Evolutionary conservation across 1,284 basidiomycete genomes (phyloP).

Genomic region (Earliella scabrosa): DNA sequence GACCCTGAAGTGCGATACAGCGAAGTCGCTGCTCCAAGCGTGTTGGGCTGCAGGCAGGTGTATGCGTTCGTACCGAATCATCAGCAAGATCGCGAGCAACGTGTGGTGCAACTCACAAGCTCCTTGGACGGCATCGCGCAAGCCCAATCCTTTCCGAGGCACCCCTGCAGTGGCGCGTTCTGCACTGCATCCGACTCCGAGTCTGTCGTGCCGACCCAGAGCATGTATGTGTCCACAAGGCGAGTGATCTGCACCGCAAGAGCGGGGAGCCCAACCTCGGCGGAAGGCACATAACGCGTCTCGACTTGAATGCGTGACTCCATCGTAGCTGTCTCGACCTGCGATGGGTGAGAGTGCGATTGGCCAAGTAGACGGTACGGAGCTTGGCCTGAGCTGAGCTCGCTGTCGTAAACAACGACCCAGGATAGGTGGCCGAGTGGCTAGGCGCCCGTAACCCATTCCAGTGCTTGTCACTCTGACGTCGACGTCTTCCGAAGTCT

Average conservation of each 20-base stretch:
- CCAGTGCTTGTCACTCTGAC: neutral
- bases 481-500: neutral
- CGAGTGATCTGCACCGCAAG: conserved; percentile 73
- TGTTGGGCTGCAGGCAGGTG: conserved; percentile 37
- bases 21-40: conserved; percentile 59
- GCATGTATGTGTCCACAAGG: conserved; percentile 76
- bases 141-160: conserved; percentile 78
- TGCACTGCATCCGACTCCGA: conserved; percentile 50
- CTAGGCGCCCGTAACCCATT: too few relatives aligned
- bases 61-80: neutral
- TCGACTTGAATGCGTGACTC: conserved; percentile 35
- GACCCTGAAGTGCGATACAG: conserved; percentile 68
- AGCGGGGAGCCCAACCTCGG: conserved; percentile 54
- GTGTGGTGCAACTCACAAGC: conserved; percentile 35
- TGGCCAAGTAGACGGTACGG: too few relatives aligned
- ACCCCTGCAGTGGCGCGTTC: conserved; percentile 54
- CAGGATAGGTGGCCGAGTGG: too few relatives aligned
- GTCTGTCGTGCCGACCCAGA: conserved; percentile 78
- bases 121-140: conserved; percentile 75
- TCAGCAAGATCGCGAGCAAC: neutral
- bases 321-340: neutral
- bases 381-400: too few relatives aligned
- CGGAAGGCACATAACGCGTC: conserved; percentile 49
- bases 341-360: too few relatives aligned
- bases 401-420: too few relatives aligned